Evolutionary conservation across 192 early-diverging fungal species (phyloP).

Genomic region (Helicostylum pulchrum): DNA sequence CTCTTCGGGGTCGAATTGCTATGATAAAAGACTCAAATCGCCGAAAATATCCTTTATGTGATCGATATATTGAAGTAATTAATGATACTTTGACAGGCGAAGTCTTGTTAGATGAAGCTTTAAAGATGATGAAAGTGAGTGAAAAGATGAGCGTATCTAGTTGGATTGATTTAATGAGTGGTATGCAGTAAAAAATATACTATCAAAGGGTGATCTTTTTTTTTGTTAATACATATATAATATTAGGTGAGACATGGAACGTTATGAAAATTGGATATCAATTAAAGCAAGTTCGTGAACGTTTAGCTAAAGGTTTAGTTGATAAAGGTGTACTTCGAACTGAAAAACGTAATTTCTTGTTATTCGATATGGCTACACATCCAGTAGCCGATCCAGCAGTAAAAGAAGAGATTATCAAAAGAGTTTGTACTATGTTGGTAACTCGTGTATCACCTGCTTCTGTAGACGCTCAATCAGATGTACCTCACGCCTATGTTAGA

Average conservation of each 20-base stretch:
- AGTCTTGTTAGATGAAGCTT: slow-evolving; percentile 92
- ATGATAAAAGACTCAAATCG: slow-evolving; percentile 83
- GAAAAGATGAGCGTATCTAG: slow-evolving; percentile 77
- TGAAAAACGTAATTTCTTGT: slow-evolving; percentile 91
- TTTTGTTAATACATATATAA: slow-evolving; percentile 6
- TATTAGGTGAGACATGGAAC: slow-evolving; percentile 96
- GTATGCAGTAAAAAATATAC: slow-evolving; percentile 41
- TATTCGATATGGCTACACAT: slow-evolving; percentile 98
- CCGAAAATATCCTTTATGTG: slow-evolving; percentile 68
- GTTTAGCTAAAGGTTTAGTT: slow-evolving; percentile 95
- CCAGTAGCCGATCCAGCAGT: slow-evolving; percentile 84
- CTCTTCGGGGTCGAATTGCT: slow-evolving; percentile 84
- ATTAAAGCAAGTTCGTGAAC: slow-evolving; percentile 95
- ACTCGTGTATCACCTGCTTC: slow-evolving; percentile 58
- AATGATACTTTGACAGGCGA: slow-evolving; percentile 86
- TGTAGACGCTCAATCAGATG: slow-evolving; percentile 49
- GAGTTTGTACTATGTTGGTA: slow-evolving; percentile 76
- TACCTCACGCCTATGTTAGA: slow-evolving; percentile 61
- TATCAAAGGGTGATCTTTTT: not conserved
- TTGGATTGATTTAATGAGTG: slow-evolving; percentile 98
- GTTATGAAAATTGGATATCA: slow-evolving; percentile 95
- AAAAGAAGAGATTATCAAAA: slow-evolving; percentile 85
- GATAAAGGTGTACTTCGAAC: slow-evolving; percentile 97
- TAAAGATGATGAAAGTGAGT: slow-evolving; percentile 88
- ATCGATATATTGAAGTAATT: slow-evolving; percentile 82